Evolutionary conservation across 257 asterid species (phyloP).

Genomic region (Linderniella brevidens): DNA sequence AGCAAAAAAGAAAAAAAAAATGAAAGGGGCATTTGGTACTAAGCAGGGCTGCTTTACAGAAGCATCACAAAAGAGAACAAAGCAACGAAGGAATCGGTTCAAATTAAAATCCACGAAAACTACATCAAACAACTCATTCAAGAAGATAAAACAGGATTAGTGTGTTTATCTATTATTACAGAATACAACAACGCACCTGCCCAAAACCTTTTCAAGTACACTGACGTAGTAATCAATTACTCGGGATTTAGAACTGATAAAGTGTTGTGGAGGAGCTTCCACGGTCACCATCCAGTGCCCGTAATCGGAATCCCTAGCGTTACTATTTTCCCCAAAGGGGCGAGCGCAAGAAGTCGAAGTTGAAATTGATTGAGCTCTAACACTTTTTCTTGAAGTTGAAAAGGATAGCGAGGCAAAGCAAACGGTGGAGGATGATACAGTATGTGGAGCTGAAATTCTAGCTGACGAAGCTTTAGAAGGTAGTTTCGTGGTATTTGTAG

Average conservation of each 20-base stretch:
- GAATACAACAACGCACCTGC: conserved; percentile 29
- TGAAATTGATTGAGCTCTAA: too few species aligned
- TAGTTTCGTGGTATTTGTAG: too few species aligned
- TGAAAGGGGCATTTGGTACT: not conserved
- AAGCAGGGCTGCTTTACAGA: not conserved
- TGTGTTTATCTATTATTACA: not conserved
- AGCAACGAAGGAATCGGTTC: not conserved
- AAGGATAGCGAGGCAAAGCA: too few species aligned
- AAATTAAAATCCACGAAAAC: not conserved
- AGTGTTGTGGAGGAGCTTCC: conserved; percentile 34
- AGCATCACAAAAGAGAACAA: not conserved
- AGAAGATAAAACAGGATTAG: not conserved
- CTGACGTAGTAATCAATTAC: conserved; percentile 58
- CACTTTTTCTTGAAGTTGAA: too few species aligned
- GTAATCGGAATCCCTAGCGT: conserved; percentile 5
- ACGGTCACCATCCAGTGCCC: conserved; percentile 69
- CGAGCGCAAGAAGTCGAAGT: too few species aligned
- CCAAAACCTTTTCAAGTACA: conserved; percentile 43
- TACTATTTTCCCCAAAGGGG: too few species aligned
- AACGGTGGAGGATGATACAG: not conserved
- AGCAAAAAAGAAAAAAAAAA: not conserved
- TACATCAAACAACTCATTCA: not conserved
- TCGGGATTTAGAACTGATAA: conserved; percentile 25
- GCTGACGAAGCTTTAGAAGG: too few species aligned
- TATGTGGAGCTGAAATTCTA: too few species aligned